phyloP scores from a whole-genome alignment of 2,329 filamentous ascomycete species.

The Exophiala alcalophila region DNA sequence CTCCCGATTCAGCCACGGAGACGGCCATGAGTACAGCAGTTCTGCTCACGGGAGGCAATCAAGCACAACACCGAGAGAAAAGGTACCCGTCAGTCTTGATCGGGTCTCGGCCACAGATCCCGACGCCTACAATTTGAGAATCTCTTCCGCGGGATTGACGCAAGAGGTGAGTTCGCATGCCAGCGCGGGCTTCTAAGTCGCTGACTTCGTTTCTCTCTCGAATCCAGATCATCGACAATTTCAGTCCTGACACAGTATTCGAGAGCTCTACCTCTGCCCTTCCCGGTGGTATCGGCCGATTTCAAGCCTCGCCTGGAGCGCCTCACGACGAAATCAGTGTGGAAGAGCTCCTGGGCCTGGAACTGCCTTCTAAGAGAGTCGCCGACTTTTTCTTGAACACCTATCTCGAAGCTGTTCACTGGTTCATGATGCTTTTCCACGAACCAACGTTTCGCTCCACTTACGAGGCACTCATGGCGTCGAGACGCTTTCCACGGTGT shows the following conservation, averaged over 20 bases:
- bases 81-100: conserved; percentile 17
- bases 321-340: conserved; percentile 30
- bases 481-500: conserved; percentile 36
- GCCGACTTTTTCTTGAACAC: conserved; percentile 39
- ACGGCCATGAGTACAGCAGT: conserved; percentile 11
- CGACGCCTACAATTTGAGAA: conserved; percentile 17
- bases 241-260: conserved; percentile 21
- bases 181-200: conserved; percentile 2
- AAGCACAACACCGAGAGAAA: conserved; percentile 28
- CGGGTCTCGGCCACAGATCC: conserved; percentile 13
- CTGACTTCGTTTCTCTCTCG: too few relatives aligned
- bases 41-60: conserved; percentile 16
- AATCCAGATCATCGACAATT: conserved; percentile 27
- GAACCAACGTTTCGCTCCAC: conserved; percentile 41
- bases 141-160: conserved; percentile 20
- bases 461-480: conserved; percentile 35
- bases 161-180: conserved; percentile 15
- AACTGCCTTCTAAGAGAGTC: conserved; percentile 34
- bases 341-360: conserved; percentile 31
- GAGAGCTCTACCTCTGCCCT: conserved; percentile 21
- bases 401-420: conserved; percentile 45
- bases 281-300: conserved; percentile 17
- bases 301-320: conserved; percentile 33
- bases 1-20: conserved; percentile 19
- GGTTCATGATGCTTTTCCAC: conserved; percentile 47